Conservation (phyloP, 2,329 filamentous ascomycete species). For the Hymenoscyphus infarciens region DNA sequence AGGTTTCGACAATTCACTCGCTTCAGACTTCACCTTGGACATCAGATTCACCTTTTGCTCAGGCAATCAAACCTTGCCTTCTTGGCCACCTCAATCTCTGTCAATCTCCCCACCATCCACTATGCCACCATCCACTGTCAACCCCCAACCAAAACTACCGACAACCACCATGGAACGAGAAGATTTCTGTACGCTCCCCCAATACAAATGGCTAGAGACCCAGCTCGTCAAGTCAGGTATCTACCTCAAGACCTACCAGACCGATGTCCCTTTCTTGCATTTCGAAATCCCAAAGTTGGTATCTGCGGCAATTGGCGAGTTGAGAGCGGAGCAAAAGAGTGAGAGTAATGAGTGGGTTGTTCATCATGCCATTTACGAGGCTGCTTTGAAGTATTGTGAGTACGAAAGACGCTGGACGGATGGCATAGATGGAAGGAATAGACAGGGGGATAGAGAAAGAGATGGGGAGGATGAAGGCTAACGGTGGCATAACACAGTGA, state of each 20-base stretch:
- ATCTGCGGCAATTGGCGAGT: neutral
- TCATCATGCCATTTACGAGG: neutral
- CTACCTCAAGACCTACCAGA: neutral
- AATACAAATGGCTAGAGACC: neutral
- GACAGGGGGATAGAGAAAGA: neutral
- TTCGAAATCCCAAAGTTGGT: neutral
- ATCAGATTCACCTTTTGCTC: too few species aligned
- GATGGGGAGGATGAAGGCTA: neutral
- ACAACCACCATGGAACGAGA: neutral
- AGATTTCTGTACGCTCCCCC: neutral
- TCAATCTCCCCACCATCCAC: too few species aligned
- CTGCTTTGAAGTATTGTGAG: neutral
- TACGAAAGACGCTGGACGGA: neutral
- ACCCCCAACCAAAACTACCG: too few species aligned
- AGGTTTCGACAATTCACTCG: too few species aligned
- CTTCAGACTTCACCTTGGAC: too few species aligned
- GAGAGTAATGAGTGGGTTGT: neutral
- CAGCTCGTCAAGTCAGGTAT: neutral
- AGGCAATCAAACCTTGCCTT: too few species aligned
- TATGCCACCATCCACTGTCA: too few species aligned
- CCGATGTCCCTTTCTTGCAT: neutral
- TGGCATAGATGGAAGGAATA: too few species aligned
- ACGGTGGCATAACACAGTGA: neutral
- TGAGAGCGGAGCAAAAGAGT: neutral
- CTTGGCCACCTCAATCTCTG: too few species aligned